Conservation (phyloP, 768 basidiomycete species). For the Mycena metata region DNA sequence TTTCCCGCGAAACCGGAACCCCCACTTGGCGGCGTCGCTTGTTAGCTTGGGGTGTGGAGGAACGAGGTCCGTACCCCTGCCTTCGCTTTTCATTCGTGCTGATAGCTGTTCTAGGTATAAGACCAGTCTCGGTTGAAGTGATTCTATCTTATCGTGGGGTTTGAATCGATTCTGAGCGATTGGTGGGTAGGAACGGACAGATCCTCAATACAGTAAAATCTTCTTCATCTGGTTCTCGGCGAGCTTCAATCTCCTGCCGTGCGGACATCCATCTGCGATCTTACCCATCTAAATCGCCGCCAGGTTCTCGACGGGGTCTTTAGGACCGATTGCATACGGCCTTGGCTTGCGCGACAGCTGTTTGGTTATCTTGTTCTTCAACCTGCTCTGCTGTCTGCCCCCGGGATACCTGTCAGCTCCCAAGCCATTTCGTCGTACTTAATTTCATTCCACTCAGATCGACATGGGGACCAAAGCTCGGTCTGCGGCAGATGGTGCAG, state of each 20-base stretch:
- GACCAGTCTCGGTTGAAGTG: conserved; percentile 32
- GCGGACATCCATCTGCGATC: conserved; percentile 1
- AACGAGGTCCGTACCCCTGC: conserved; percentile 21
- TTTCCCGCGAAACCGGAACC: background rate
- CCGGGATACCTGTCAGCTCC: conserved; percentile 71
- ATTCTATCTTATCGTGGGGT: background rate
- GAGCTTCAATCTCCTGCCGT: conserved; percentile 78
- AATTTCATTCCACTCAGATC: conserved; percentile 42
- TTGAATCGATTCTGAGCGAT: background rate
- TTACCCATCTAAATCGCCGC: background rate
- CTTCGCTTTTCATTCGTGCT: background rate
- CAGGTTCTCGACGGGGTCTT: conserved; percentile 76
- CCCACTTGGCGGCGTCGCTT: conserved; percentile 29
- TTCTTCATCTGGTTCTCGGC: conserved; percentile 86
- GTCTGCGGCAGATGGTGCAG: conserved; percentile 89
- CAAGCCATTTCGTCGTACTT: background rate
- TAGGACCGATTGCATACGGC: conserved; percentile 72
- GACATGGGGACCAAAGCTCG: conserved; percentile 87
- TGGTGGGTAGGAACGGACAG: conserved; percentile 60
- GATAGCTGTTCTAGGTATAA: conserved; percentile 22
- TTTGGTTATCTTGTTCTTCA: conserved; percentile 77
- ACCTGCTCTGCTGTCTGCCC: conserved; percentile 67
- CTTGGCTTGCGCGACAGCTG: conserved; percentile 74
- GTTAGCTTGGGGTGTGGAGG: conserved; percentile 35
- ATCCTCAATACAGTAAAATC: conserved; percentile 73